Percentiles rank a stretch among this genome's conserved stretches.
Evolutionary conservation across 75 land plant species (phyloP).

Genomic region (Sequoiadendron giganteum): DNA sequence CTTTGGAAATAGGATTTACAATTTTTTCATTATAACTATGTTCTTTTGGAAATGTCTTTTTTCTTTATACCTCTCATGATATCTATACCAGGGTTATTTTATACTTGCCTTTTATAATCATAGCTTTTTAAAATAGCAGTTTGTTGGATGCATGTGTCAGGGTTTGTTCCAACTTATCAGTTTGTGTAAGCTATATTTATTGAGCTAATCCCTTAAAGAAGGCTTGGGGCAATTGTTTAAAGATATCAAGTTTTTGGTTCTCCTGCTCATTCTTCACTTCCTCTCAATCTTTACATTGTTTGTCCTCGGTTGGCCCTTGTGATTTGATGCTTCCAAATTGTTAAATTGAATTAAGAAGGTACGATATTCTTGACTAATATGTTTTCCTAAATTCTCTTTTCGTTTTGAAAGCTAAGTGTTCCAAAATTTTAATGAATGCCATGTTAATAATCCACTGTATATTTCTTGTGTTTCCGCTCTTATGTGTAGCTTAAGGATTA

Average conservation of each 20-base stretch:
- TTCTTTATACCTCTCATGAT: neutral
- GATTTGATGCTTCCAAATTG: neutral
- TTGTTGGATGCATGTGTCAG: neutral
- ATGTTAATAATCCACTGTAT: neutral
- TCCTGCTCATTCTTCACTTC: neutral
- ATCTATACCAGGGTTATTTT: neutral
- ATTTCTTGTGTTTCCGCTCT: neutral
- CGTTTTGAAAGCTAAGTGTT: neutral
- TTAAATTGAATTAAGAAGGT: neutral
- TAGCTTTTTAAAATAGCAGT: neutral
- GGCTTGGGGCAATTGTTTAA: neutral
- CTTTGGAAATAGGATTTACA: neutral
- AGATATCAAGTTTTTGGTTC: neutral
- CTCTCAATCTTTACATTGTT: neutral
- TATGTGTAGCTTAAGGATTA: neutral
- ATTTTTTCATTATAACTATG: neutral
- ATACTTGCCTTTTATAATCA: neutral
- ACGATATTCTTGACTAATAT: neutral
- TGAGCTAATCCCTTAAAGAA: neutral
- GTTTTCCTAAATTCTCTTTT: neutral
- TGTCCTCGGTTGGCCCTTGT: neutral
- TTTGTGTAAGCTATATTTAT: neutral
- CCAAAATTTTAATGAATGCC: neutral
- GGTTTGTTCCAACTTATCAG: neutral
- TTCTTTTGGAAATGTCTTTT: neutral